Evolutionary conservation across 1,139 yeast genomes (phyloP).

Genomic region (Debaryomyces sp.): DNA sequence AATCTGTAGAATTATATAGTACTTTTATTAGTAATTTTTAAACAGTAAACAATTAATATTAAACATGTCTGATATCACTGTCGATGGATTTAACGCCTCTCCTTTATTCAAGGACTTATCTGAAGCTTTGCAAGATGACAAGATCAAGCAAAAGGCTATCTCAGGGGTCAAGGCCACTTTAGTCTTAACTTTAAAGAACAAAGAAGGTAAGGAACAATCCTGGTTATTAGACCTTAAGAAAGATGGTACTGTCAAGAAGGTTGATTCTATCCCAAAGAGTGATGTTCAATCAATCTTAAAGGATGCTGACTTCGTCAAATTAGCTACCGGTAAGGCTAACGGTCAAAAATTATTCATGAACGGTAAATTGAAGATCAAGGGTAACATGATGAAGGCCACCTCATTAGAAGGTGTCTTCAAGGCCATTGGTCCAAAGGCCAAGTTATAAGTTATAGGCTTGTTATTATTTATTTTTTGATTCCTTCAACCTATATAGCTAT

Average conservation of each 20-base stretch:
- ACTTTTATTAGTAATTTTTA: background rate
- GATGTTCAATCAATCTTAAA: conserved; percentile 68
- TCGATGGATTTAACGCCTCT: conserved; percentile 53
- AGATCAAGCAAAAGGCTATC: conserved; percentile 45
- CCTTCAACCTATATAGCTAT: background rate
- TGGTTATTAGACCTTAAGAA: conserved; percentile 77
- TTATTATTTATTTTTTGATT: conserved; percentile 1
- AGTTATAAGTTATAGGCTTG: conserved; percentile 31
- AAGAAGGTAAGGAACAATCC: conserved; percentile 62
- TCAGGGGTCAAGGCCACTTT: conserved; percentile 63
- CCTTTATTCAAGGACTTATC: conserved; percentile 46
- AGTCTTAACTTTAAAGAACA: conserved; percentile 70
- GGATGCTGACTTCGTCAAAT: conserved; percentile 67
- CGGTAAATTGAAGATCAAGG: conserved; percentile 84
- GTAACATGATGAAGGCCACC: conserved; percentile 89
- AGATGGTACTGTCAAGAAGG: conserved; percentile 56
- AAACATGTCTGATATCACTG: conserved; percentile 42
- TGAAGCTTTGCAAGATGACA: conserved; percentile 43
- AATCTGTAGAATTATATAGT: background rate
- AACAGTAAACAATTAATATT: conserved; percentile 1
- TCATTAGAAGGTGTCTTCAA: conserved; percentile 74
- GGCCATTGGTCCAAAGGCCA: conserved; percentile 59
- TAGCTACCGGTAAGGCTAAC: conserved; percentile 77
- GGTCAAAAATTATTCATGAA: conserved; percentile 84
- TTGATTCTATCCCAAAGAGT: conserved; percentile 52